A percentile compares a stretch with the other conserved stretches of the same genome.
phyloP scores from a whole-genome alignment of 2,329 filamentous ascomycete genomes.

The Colletotrichum tabaci region DNA sequence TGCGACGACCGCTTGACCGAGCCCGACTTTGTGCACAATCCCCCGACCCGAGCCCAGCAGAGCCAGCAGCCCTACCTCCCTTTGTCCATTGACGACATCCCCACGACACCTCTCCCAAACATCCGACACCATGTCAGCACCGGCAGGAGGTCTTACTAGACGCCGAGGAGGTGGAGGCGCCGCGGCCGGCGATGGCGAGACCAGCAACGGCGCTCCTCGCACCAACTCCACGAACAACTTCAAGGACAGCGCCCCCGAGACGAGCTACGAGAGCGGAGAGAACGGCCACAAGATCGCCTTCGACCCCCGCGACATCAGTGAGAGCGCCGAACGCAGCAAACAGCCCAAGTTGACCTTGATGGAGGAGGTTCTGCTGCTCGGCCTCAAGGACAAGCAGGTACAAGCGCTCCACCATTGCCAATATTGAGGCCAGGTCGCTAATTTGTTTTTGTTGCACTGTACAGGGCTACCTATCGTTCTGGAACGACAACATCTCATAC shows the following conservation, averaged over 20 bases:
- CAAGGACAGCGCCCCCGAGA: conserved; percentile 74
- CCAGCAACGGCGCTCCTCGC: conserved; percentile 68
- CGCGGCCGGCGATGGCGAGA: conserved; percentile 70
- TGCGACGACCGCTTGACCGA: conserved; percentile 33
- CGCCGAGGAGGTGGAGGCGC: conserved; percentile 78
- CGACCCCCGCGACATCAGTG: conserved; percentile 96
- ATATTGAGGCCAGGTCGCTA: conserved; percentile 19
- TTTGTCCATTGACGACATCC: conserved; percentile 31
- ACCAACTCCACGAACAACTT: conserved; percentile 70
- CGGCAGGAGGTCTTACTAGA: conserved; percentile 66
- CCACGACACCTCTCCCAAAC: conserved; percentile 33
- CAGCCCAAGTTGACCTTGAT: conserved; percentile 98
- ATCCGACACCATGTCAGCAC: conserved; percentile 38
- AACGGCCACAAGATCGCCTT: conserved; percentile 99
- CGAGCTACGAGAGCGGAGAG: conserved; percentile 91
- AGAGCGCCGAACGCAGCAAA: conserved; percentile 95
- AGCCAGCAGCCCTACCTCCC: conserved; percentile 22
- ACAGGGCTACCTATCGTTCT: conserved; percentile 98
- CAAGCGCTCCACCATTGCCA: conserved; percentile 45
- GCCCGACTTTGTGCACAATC: conserved; percentile 23
- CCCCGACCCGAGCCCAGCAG: neutral
- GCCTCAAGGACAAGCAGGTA: conserved; percentile 99
- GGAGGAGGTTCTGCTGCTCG: conserved; percentile 96
- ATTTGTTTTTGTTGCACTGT: conserved; percentile 13
- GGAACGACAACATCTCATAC: conserved; percentile 99